Evolutionary conservation across 148 eudicot species (phyloP).

Genomic region (Cornus florida): DNA sequence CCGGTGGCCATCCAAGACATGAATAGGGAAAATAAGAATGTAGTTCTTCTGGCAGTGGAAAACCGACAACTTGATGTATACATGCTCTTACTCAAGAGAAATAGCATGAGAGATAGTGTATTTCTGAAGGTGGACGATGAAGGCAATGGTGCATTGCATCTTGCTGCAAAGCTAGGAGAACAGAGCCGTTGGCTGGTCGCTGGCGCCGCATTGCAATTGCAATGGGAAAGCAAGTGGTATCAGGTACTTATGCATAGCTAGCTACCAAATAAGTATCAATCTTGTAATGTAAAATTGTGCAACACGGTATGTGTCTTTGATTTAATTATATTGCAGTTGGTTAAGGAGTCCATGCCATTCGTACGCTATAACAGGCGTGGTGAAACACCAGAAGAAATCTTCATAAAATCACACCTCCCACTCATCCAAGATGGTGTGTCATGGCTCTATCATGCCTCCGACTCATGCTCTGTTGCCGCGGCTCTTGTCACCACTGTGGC

Average conservation of each 20-base stretch:
- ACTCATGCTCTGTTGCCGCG: too few relatives aligned
- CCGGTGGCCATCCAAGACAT: conserved; percentile 20
- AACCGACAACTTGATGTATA: conserved; percentile 11
- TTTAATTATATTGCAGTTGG: too few relatives aligned
- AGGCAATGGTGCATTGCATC: conserved; percentile 16
- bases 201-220: conserved; percentile 18
- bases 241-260: conserved; percentile 1
- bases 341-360: too few relatives aligned
- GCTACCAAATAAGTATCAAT: too few relatives aligned
- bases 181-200: conserved; percentile 14
- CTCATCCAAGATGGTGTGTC: too few relatives aligned
- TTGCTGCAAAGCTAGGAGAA: conserved; percentile 8
- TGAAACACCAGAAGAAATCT: too few relatives aligned
- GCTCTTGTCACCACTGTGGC: too few relatives aligned
- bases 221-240: conserved; percentile 23
- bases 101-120: background rate
- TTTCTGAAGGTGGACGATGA: background rate
- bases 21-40: conserved; percentile 8
- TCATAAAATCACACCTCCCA: too few relatives aligned
- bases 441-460: too few relatives aligned
- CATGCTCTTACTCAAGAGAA: background rate
- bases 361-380: too few relatives aligned
- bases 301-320: too few relatives aligned
- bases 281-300: too few relatives aligned
- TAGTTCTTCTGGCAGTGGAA: conserved; percentile 16